Conservation (phyloP, 768 basidiomycete species). For the Tricholoma furcatifolium region DNA sequence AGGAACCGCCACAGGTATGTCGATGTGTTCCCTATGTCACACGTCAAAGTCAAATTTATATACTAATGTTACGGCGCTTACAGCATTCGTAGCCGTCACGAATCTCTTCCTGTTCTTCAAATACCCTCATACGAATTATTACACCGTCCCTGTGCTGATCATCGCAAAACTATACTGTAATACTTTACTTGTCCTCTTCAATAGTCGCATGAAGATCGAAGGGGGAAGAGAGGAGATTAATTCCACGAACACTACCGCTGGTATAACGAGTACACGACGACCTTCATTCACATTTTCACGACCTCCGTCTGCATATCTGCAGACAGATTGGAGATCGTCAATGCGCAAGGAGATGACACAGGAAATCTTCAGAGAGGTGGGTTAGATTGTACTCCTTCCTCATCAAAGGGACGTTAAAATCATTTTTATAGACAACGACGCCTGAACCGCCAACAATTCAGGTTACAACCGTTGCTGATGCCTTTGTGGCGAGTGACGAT, state of each 20-base stretch:
- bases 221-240: slow-evolving; percentile 20
- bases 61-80: neutral
- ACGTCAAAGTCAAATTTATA: neutral
- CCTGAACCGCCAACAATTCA: slow-evolving; percentile 1
- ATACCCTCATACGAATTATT: slow-evolving; percentile 24
- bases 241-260: slow-evolving; percentile 1
- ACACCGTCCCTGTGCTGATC: slow-evolving; percentile 22
- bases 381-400: neutral
- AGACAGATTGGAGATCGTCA: slow-evolving; percentile 8
- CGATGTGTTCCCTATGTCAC: neutral
- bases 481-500: slow-evolving; percentile 8
- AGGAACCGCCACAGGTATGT: slow-evolving; percentile 24
- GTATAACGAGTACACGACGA: slow-evolving; percentile 1
- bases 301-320: slow-evolving; percentile 14
- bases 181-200: slow-evolving; percentile 27
- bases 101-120: slow-evolving; percentile 26
- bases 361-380: neutral
- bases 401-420: neutral
- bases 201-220: slow-evolving; percentile 24
- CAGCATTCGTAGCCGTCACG: slow-evolving; percentile 25
- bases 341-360: neutral
- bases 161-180: slow-evolving; percentile 31
- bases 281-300: slow-evolving; percentile 6
- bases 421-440: neutral
- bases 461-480: slow-evolving; percentile 10